A percentile compares a stretch with the other conserved stretches of the same genome.
phyloP scores from a whole-genome alignment of 768 basidiomycete genomes.

The Xanthoconium stramineum region DNA sequence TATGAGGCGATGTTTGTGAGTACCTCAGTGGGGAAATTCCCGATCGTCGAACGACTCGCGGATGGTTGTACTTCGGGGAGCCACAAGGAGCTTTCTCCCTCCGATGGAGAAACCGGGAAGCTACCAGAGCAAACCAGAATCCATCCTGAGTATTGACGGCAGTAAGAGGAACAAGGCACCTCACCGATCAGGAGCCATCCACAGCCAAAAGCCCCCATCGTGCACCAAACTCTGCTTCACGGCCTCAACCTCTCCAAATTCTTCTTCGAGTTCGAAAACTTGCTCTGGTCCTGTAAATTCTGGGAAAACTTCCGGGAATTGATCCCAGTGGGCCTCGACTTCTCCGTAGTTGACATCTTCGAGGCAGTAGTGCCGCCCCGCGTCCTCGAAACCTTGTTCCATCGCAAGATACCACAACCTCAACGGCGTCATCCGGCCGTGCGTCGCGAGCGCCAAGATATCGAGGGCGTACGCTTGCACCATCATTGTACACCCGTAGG shows the following conservation, averaged over 20 bases:
- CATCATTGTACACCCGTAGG: background rate
- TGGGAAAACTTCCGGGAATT: background rate
- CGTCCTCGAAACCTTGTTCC: background rate
- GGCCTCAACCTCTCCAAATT: background rate
- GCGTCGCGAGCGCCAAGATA: too few species aligned
- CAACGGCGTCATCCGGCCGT: too few species aligned
- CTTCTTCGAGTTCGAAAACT: background rate
- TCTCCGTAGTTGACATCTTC: background rate
- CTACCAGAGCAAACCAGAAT: background rate
- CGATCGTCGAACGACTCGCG: background rate
- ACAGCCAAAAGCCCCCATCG: background rate
- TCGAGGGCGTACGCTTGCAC: background rate
- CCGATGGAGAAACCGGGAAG: background rate
- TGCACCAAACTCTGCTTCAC: background rate
- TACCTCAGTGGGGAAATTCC: background rate
- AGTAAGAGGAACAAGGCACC: background rate
- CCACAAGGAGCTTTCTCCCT: background rate
- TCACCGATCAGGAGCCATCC: background rate
- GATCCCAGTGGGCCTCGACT: background rate
- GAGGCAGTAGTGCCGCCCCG: background rate
- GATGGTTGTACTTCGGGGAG: background rate
- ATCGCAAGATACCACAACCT: background rate
- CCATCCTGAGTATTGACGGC: background rate
- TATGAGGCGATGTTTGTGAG: background rate
- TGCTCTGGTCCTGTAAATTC: background rate